Evolutionary conservation across 2,329 filamentous ascomycete genomes (phyloP), one percentile per base, ranked within the genome.

Genomic region (Reticulascus tulasneorum): DNA sequence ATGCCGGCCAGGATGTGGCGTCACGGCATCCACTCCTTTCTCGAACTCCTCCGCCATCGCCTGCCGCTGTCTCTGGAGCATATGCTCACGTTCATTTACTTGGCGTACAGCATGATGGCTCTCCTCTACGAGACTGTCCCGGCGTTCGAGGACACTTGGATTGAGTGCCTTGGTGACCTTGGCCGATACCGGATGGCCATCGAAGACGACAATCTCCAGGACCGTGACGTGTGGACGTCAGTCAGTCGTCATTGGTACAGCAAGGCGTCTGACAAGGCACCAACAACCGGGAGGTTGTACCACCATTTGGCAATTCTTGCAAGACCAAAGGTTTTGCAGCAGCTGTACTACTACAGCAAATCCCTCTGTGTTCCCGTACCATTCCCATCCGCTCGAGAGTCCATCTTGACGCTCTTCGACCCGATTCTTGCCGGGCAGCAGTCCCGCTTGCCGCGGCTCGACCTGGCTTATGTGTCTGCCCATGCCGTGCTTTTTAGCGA

Each of bases 1-100:
- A 96, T 97, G 87, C 90, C 91, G 0, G 88, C 86, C 0, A 70
- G 91, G 0, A 93, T 97, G 86, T 97, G 93, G 93, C 74, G 87
- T 0, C 86, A 94, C 49, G 91, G 86, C 0, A 96, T 97, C 4
- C 88, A 94, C 53, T 82, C 79, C 0, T 93, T 93, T 38, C 68
- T 94, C 0, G 87, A 94, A 47, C 57, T 94, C 1, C 59, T 94
- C 0, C 71, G 87, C 0, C 79, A 86, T 46, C 75, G 82, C 3
- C 64, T 95, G 0, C 91, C 90, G 0, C 72, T 71, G 0, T 89
- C 85, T 2, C 63, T 89, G 1, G 90, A 96, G 32, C 85, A 94
- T 37, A 96, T 97, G 89, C 65, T 95, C 0, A 80, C 82, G 0
- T 97, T 95, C 37, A 88, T 97, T 1, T 94, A 94, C 44, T 61